These are phyloP conservation scores for Rhynchosporium graminicola DNA, from an alignment of 2,329 filamentous ascomycete genomes.

Conservation along the genomic window DNA sequence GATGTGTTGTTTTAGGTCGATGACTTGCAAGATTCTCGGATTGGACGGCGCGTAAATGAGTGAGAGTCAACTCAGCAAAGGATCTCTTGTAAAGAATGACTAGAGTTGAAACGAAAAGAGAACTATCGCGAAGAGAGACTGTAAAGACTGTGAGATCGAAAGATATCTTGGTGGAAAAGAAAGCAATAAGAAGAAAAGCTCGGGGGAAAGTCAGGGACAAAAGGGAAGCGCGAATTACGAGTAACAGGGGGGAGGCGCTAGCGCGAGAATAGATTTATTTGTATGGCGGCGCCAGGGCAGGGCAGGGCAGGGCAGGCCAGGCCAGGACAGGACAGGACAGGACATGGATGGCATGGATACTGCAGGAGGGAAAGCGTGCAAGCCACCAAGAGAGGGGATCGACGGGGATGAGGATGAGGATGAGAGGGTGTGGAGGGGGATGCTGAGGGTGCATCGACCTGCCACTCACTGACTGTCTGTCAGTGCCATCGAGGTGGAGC, in stretches of 20 bases:
- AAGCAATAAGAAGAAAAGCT: conserved; percentile 14
- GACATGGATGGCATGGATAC: too few species aligned
- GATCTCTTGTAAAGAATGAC: conserved; percentile 39
- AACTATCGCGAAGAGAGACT: conserved; percentile 35
- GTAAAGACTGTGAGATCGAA: conserved; percentile 39
- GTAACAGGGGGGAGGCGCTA: conserved; percentile 24
- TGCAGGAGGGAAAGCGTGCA: too few species aligned
- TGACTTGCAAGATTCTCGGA: conserved; percentile 21
- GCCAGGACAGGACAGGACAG: too few species aligned
- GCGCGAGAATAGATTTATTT: conserved; percentile 20
- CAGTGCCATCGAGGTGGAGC: too few species aligned
- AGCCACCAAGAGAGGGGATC: background rate
- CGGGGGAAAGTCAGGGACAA: conserved; percentile 20
- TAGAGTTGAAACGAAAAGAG: conserved; percentile 36
- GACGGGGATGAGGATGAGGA: background rate
- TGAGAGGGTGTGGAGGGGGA: background rate
- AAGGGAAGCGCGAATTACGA: conserved; percentile 29
- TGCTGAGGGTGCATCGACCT: conserved; percentile 3
- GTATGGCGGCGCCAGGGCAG: conserved; percentile 23
- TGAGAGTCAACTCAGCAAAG: conserved; percentile 41
- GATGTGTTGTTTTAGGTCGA: conserved; percentile 28
- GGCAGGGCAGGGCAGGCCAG: too few species aligned
- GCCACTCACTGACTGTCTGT: too few species aligned
- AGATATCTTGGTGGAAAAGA: conserved; percentile 35
- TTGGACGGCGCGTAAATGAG: conserved; percentile 32